phyloP scores from a whole-genome alignment of 2,329 filamentous ascomycete genomes.

The Dichotomopilus funicola region DNA sequence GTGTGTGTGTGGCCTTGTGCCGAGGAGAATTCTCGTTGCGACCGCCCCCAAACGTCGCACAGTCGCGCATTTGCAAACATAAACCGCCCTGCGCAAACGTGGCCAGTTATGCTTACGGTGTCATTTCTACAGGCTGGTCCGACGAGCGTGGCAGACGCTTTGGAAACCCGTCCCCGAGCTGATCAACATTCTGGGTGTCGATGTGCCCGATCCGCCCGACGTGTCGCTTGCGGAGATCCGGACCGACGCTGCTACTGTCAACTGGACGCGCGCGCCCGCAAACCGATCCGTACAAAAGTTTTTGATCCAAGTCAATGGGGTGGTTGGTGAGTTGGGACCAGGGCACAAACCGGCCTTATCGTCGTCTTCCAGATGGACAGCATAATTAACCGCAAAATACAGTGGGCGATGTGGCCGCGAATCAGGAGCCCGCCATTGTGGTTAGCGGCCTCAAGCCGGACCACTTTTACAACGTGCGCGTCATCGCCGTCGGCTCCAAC shows the following conservation, averaged over 20 bases:
- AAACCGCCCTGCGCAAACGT: too few species aligned
- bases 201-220: conserved; percentile 83
- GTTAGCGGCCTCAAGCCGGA: conserved; percentile 81
- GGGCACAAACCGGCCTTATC: neutral
- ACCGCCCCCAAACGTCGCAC: neutral
- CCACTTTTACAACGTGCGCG: conserved; percentile 87
- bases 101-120: conserved; percentile 7
- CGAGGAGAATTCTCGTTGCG: neutral
- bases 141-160: conserved; percentile 80
- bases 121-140: conserved; percentile 58
- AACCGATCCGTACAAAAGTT: conserved; percentile 73
- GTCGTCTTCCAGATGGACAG: conserved; percentile 8
- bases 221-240: conserved; percentile 88
- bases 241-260: conserved; percentile 77
- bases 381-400: conserved; percentile 15
- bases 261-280: conserved; percentile 72
- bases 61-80: neutral
- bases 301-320: conserved; percentile 87
- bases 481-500: conserved; percentile 83
- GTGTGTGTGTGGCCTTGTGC: neutral
- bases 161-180: conserved; percentile 87
- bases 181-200: conserved; percentile 84
- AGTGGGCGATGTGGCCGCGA: conserved; percentile 78
- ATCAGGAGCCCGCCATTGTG: conserved; percentile 78
- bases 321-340: conserved; percentile 59